Evolutionary conservation across 352 stramenopile species (phyloP), one percentile per base, ranked within the genome.

Genomic region (Pythium dissimile): DNA sequence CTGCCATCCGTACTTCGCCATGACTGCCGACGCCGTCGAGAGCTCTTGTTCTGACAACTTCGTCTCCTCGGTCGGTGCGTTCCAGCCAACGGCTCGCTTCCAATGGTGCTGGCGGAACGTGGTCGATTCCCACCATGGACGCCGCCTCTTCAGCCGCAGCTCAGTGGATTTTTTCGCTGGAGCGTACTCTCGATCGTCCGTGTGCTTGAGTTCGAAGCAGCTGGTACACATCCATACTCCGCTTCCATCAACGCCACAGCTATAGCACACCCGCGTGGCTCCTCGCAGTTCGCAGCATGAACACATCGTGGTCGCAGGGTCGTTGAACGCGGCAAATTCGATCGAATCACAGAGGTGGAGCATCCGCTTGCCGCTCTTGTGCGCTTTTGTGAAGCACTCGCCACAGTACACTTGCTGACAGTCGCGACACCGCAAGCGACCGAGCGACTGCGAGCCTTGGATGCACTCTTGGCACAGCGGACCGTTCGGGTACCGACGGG

Each of bases 381-480:
- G 72, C 1, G 49, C 20, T 26, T 49, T 64, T 3, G 30, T 6
- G 8, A 71, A 75, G 27, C 72, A 81, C 0, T 54, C 15, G 0
- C 28, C 39, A 13, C 72, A 81, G 26, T 66, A 66, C 5, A 54
- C 53, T 35, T 73, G 64, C 7, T 37, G 16, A 18, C 72, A 80
- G 20, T 73, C 60, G 12, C 56, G 66, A 21, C 72, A 80, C 13
- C 47, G 54, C 28, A 80, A 26, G 1, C 52, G 43, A 24, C 63
- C 69, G 9, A 81, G 61, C 7, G 49, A 39, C 23, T 31, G n/a
- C 7, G 34, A 50, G 2, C n/a, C 5, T 5, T 24, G 32, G 18
- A 66, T 59, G 39, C 72, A 81, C 16, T 67, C 55, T 56, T 76
- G 61, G 50, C 72, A 81, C 5, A 81, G 46, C 3, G 69, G 72